These are phyloP conservation scores for Chamaenerion angustifolium DNA, from an alignment of 345 rosid species.

Conservation along the genomic window DNA sequence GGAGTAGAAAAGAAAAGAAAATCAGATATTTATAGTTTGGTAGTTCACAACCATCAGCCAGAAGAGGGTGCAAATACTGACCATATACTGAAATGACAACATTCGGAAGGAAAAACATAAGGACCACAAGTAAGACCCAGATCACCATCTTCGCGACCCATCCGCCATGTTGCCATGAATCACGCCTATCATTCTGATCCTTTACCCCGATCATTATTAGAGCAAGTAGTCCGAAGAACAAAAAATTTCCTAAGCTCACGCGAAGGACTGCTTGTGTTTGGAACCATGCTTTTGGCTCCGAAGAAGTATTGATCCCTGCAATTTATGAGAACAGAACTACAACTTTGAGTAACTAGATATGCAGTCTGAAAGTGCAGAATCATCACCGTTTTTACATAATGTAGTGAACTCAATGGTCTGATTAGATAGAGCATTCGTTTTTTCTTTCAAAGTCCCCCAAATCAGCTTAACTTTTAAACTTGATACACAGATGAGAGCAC, in stretches of 20 bases:
- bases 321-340: slow-evolving; percentile 1
- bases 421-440: no score
- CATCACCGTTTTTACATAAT: no score
- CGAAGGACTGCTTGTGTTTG: slow-evolving; percentile 91
- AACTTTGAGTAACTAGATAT: no score
- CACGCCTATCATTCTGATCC: slow-evolving; percentile 85
- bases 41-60: no score
- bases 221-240: slow-evolving; percentile 58
- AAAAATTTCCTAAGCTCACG: slow-evolving; percentile 80
- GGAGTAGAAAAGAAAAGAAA: no score
- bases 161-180: slow-evolving; percentile 94
- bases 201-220: slow-evolving; percentile 87
- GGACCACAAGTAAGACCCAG: slow-evolving; percentile 71
- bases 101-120: slow-evolving; percentile 86
- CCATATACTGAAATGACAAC: slow-evolving; percentile 61
- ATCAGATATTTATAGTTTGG: no score
- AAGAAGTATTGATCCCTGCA: slow-evolving; percentile 70
- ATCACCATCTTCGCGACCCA: slow-evolving; percentile 80
- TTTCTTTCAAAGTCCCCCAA: no score
- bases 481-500: no score
- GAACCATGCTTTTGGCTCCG: slow-evolving; percentile 65
- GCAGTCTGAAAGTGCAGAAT: no score
- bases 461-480: no score
- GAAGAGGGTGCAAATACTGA: slow-evolving; percentile 15
- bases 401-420: no score